phyloP scores from a whole-genome alignment of 257 asterid species.

The Perilla frutescens region DNA sequence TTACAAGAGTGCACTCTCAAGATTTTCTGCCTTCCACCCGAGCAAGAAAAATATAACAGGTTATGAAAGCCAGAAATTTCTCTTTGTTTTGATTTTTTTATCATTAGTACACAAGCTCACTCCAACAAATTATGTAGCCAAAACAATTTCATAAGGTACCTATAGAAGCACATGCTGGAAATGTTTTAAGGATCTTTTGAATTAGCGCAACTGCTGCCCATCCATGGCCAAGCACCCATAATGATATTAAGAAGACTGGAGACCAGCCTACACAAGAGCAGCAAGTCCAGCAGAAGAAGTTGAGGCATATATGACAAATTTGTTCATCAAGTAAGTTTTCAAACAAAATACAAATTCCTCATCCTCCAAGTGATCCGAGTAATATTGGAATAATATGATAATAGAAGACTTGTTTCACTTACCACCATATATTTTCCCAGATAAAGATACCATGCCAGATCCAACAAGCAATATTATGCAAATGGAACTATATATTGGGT shows the following conservation, averaged over 20 bases:
- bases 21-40: constrained; percentile 23
- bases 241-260: constrained; percentile 47
- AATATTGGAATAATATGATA: constrained; percentile 29
- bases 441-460: constrained; percentile 48
- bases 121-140: constrained; percentile 21
- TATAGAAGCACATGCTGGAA: constrained; percentile 94
- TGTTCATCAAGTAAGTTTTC: constrained; percentile 16
- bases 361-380: constrained; percentile 22
- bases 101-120: constrained; percentile 13
- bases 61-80: neutral
- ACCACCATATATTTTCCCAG: constrained; percentile 44
- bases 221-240: constrained; percentile 81
- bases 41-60: constrained; percentile 7
- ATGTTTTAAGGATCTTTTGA: constrained; percentile 66
- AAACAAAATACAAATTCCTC: constrained; percentile 16
- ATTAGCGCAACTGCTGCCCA: constrained; percentile 64
- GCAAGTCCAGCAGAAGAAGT: constrained; percentile 21
- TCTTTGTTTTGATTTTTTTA: neutral
- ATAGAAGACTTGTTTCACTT: constrained; percentile 22
- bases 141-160: constrained; percentile 58
- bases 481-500: constrained; percentile 41
- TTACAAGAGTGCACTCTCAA: constrained; percentile 3
- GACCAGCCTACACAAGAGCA: constrained; percentile 60
- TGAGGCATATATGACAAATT: constrained; percentile 23
- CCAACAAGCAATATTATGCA: constrained; percentile 53